Evolutionary conservation across 2,329 filamentous ascomycete species (phyloP).

Genomic region (Graphilbum fragrans): DNA sequence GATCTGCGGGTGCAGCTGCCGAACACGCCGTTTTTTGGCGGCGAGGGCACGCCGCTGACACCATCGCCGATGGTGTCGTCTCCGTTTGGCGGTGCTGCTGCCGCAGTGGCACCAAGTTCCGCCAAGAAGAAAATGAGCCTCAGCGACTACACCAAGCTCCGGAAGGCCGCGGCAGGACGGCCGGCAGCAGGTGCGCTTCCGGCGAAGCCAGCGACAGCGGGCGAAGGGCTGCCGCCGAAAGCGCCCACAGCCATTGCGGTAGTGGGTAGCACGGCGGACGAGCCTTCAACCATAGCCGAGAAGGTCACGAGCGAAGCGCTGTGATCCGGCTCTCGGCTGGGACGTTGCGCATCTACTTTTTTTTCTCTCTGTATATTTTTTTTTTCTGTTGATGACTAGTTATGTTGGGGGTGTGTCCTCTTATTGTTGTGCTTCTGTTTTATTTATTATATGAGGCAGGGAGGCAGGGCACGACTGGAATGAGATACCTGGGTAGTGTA

Average conservation of each 20-base stretch:
- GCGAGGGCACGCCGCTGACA: constrained; percentile 31
- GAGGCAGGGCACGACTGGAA: too few species aligned
- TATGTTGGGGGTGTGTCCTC: too few species aligned
- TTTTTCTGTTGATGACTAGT: not conserved
- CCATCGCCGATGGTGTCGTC: constrained; percentile 34
- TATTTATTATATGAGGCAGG: too few species aligned
- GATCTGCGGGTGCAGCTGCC: constrained; percentile 45
- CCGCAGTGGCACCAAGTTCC: constrained; percentile 40
- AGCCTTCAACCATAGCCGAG: too few species aligned
- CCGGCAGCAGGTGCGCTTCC: constrained; percentile 22
- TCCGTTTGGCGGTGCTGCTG: constrained; percentile 30
- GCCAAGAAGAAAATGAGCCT: constrained; percentile 56
- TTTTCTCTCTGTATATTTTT: not conserved
- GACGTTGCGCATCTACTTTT: too few species aligned
- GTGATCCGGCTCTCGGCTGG: too few species aligned
- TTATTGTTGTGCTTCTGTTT: too few species aligned
- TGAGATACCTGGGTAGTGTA: too few species aligned
- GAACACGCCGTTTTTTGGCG: constrained; percentile 35
- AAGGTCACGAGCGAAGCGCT: too few species aligned
- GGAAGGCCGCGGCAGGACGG: constrained; percentile 37
- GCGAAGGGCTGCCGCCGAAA: too few species aligned
- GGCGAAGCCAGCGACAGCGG: constrained; percentile 20
- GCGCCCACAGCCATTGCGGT: too few species aligned
- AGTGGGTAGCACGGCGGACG: too few species aligned
- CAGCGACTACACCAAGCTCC: constrained; percentile 51